Evolutionary conservation across 2,329 filamentous ascomycete genomes (phyloP), one percentile per base, ranked within the genome.

Genomic region (Aspergillus sp.): DNA sequence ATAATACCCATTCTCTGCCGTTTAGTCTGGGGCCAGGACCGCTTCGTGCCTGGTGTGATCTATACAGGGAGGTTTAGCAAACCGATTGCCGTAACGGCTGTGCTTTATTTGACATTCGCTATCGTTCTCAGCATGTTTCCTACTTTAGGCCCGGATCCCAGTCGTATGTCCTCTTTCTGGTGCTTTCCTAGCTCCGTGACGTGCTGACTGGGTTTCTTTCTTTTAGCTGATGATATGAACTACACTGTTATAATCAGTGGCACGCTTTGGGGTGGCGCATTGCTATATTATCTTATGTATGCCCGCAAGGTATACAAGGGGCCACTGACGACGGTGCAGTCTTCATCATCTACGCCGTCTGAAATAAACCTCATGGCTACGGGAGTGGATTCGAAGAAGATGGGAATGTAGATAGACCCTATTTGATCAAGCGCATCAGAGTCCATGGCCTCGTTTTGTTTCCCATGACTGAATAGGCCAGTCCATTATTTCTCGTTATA

Each of bases 161-260:
- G 74, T 7, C 66, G 76, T 73, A 68, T 72, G 70, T 70, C 37
- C 23, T 31, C 17, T 17, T 19, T 49, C 51, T 41, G 21, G 4
- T 14, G 14, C 23, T 14, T 17, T 31, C 14, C 37, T 4, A n/a
- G 4, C 4, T 9, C 8, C 9, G 27, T 31, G 25, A 8, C 51
- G 56, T 12, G 50, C 33, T 57, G 39, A 50, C 21, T 56, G 37
- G 44, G 11, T 5, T 11, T 54, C 15, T 9, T 47, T n/a, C 25
- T 25, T 51, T 11, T 55, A 76, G 74, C 76, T 0, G 63, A 79
- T 51, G 70, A 70, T 37, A 87, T 87, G 84, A 87, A 87, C 62
- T 87, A 87, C 66, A 85, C 84, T 0, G 77, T 85, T 4, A 84
- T 86, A 6, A 83, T 87, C 58, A 85, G 85, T 62, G 76, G 76